phyloP scores from a whole-genome alignment of 2,329 filamentous ascomycete genomes.

The Colletotrichum liaoningense region DNA sequence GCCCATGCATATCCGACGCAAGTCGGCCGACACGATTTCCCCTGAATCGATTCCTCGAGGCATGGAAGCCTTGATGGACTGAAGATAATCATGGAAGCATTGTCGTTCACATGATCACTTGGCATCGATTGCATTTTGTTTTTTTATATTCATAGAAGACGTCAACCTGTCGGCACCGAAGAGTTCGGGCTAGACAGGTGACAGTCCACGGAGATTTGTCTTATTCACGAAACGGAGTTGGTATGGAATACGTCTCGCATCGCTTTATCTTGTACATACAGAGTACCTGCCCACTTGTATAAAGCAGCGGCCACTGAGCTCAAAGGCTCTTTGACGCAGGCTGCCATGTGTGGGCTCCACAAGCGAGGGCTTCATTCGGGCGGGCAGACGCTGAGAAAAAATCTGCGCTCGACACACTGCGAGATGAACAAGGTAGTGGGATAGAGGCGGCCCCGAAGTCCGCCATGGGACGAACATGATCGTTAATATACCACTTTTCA shows the following conservation, averaged over 20 bases:
- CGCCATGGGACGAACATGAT: neutral
- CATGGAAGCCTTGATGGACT: conserved; percentile 53
- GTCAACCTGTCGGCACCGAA: conserved; percentile 26
- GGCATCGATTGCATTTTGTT: conserved; percentile 11
- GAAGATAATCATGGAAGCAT: neutral
- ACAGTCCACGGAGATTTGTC: neutral
- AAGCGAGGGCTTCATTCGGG: conserved; percentile 12
- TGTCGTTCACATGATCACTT: neutral
- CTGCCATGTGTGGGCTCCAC: neutral
- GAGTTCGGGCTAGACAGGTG: conserved; percentile 24
- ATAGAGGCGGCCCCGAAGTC: conserved; percentile 3
- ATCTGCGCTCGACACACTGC: neutral
- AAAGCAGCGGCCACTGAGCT: neutral
- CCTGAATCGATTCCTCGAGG: conserved; percentile 54
- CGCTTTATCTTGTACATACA: conserved; percentile 18
- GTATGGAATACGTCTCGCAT: neutral
- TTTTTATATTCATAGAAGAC: conserved; percentile 19
- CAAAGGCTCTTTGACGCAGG: neutral
- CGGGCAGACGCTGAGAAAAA: neutral
- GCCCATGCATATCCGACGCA: conserved; percentile 22
- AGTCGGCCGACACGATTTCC: conserved; percentile 52
- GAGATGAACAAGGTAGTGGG: too few relatives aligned
- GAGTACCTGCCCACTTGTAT: conserved; percentile 11
- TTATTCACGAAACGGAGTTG: conserved; percentile 18
- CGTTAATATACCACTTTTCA: conserved; percentile 11